A percentile compares a stretch with the other conserved stretches of the same genome.
phyloP scores from a whole-genome alignment of 2,329 filamentous ascomycete genomes.

The Dothiorella sarmentorum region DNA sequence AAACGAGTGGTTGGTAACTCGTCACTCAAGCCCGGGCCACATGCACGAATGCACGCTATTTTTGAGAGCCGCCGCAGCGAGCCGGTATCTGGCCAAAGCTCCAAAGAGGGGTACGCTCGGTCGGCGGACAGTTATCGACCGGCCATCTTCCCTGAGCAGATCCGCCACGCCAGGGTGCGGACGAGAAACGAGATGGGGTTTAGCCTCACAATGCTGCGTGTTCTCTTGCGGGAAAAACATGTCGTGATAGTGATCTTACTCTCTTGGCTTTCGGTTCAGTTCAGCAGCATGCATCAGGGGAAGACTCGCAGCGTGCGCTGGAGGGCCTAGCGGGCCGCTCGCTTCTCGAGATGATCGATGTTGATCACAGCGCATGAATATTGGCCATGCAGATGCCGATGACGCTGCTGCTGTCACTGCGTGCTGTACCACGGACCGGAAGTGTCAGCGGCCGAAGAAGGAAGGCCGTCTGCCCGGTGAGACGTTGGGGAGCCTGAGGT shows the following conservation, averaged over 20 bases:
- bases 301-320: conserved; percentile 40
- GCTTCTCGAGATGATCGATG: conserved; percentile 34
- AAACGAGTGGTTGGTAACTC: conserved; percentile 18
- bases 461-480: background rate
- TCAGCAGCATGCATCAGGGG: conserved; percentile 21
- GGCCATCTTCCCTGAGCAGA: conserved; percentile 17
- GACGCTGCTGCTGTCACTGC: conserved; percentile 15
- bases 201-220: background rate
- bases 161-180: conserved; percentile 13
- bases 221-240: conserved; percentile 13
- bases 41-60: conserved; percentile 29
- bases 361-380: conserved; percentile 33
- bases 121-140: conserved; percentile 15
- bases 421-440: conserved; percentile 13
- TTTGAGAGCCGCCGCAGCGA: conserved; percentile 36
- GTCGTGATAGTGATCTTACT: conserved; percentile 16
- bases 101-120: conserved; percentile 13
- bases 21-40: conserved; percentile 2
- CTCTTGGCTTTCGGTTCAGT: conserved; percentile 7
- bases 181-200: conserved; percentile 12
- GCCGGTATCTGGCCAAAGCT: conserved; percentile 20
- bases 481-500: conserved; percentile 1
- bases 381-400: conserved; percentile 27
- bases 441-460: conserved; percentile 6
- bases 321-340: conserved; percentile 36